Evolutionary conservation across 495 filamentous ascomycete species (phyloP), one percentile per base, ranked within the genome.

Genomic region (Penicillium malachiteum): DNA sequence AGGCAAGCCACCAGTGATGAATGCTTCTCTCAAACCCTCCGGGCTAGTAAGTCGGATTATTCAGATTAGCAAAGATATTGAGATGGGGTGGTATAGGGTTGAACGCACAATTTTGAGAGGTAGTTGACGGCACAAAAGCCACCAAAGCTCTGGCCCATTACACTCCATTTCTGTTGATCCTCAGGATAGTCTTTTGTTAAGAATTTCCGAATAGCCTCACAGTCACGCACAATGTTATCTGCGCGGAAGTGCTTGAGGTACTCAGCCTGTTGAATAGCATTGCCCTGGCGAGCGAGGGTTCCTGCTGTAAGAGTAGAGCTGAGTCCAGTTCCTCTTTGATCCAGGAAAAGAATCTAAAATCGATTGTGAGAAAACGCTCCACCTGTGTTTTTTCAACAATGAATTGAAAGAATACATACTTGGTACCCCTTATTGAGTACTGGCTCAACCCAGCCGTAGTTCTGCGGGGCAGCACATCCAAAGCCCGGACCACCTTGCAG

Each of bases 101-200:
- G 1, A 13, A 73, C 81, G 65, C 63, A 84, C 81, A 83, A 86
- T 54, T 87, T 81, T 13, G 89, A 94, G 9, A 97, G 78, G 70
- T 96, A 97, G 26, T 86, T 88, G 13, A 88, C 75, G 6, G 78
- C 76, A 54, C 88, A 92, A 71, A 96, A 96, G 1, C 93, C 94
- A 32, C 94, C 93, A 66, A 94, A 97, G 16, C 87, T 91, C 71
- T 97, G 93, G 10, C 94, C 94, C 45, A 95, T 84, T 33, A 90
- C 77, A 40, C 75, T 85, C 93, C 94, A 97, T 71, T 88, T 88
- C 62, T 84, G 81, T 63, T 89, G 84, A 13, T 86, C 84, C 16
- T 79, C 74, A 0, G 89, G 86, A 43, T 85, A 89, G 16, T 87
- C 83, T 4, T 76, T 71, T 0, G 87, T 92, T 55, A 97, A 73